Base-by-base conservation (phyloP, 768 basidiomycete genomes). In the Suillus weaverae region DNA sequence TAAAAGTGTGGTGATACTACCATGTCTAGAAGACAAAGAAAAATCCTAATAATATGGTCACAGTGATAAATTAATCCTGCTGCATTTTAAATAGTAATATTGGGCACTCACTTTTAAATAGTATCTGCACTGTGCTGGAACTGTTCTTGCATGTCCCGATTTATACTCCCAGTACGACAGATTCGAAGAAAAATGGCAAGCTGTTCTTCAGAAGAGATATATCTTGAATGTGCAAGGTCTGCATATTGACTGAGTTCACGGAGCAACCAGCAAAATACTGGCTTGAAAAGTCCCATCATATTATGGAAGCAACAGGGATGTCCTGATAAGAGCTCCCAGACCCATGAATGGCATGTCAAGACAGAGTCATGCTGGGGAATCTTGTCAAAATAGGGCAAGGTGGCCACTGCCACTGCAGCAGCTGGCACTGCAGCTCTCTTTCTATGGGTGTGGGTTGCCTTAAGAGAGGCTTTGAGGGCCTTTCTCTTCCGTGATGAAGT, bases 1-100 rank as follows among this genome's bases (percentile, higher is more conserved):
- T 76, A 77, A 57, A 76, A 73, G 5, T 61, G 14, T 50, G 64
- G 50, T n/a, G 50, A 46, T 11, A 67, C 63, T 16, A 73, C 30
- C 33, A 66, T 62, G 26, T 67, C 38, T 20, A 73, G 64, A 51
- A 71, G 44, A 18, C 51, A 38, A 51, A 73, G 64, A 53, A 74
- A 64, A 54, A 33, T 64, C 64, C 70, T 69, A 51, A 33, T 43
- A 43, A 7, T 43, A 20, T 6, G 7, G 43, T 43, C 20, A 43
- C 43, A 20, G 43, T 43, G 18, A 43, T 43, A 43, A 43, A 43
- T 43, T 20, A 8, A 43, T 43, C 18, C 18, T 43, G 43, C 7
- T 43, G 20, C 20, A 43, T 43, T 43, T 43, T 43, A 43, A 43
- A 43, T 43, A 20, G 8, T 43, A 43, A 43, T 43, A 8, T 39